phyloP scores from a whole-genome alignment of 495 filamentous ascomycete species.

The Neurospora sublineolata region DNA sequence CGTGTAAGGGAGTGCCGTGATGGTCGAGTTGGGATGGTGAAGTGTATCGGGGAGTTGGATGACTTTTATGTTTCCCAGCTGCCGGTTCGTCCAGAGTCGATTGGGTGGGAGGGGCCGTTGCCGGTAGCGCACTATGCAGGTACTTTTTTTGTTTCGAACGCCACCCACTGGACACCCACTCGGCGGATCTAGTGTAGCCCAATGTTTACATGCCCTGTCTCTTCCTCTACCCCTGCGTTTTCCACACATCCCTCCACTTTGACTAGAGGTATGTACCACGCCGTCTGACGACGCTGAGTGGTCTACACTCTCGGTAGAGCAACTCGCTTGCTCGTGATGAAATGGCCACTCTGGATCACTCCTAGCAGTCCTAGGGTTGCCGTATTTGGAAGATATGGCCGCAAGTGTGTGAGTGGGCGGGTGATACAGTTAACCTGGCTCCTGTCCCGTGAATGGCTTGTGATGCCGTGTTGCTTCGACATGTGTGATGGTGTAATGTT shows the following conservation, averaged over 20 bases:
- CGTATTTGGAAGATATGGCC: background rate
- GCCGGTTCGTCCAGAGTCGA: background rate
- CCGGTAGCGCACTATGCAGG: background rate
- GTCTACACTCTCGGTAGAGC: background rate
- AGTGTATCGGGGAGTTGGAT: background rate
- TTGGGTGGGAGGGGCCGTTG: background rate
- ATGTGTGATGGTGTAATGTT: background rate
- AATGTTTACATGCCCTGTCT: background rate
- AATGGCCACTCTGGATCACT: background rate
- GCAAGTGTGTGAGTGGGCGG: background rate
- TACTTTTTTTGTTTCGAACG: background rate
- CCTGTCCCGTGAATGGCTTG: background rate
- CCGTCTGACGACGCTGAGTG: background rate
- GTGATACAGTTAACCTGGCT: background rate
- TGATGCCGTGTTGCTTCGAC: background rate
- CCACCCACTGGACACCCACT: background rate
- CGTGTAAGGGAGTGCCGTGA: background rate
- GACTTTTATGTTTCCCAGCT: slow-evolving; percentile 1
- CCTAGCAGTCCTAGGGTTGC: background rate
- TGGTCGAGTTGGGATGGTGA: background rate
- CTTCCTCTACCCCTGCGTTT: background rate
- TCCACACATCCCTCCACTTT: background rate
- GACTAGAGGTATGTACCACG: background rate
- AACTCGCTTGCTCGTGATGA: background rate
- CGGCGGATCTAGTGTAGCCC: background rate